Evolutionary conservation across 768 basidiomycete genomes (phyloP), one percentile per base, ranked within the genome.

Genomic region (Lyophyllum decastes): DNA sequence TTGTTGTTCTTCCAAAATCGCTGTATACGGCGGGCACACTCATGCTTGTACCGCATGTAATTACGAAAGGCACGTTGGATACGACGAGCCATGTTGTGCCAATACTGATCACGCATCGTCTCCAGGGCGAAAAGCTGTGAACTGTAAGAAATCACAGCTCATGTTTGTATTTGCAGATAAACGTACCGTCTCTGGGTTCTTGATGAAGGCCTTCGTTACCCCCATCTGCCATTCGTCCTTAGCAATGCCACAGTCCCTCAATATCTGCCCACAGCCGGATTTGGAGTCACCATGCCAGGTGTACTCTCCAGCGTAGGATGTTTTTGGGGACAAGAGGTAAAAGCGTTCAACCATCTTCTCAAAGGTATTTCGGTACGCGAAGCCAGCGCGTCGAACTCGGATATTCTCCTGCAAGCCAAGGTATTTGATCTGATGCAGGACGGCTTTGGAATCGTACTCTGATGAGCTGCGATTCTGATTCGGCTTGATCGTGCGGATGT

Each of bases 201-300:
- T 98, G 75, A 99, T 98, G 73, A 99, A 99, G 0, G 96, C 96
- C 68, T 99, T 98, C 1, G 95, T 97, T 3, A 89, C 86, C 52
- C 97, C 97, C 95, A 98, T 97, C 73, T 99, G 97, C 97, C 97
- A 99, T 71, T 99, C 96, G 50, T 98, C 96, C 65, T 86, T 89
- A 6, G 92, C 84, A 65, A 99, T 98, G 25, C 97, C 96, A 12
- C 95, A 96, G 67, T 98, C 97, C 61, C 85, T 91, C 51, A 99
- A 77, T 59, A 99, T 98, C 64, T 86, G 85, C 71, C 94, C 86
- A 69, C 97, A 99, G 14, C 93, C 97, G 4, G 94, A 90, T 70
- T 89, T 88, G 12, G 94, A 67, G 65, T 95, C 92, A 6, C 95
- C 94, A 52, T 86, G 78, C 97, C 97, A 99, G 34, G 85, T 99